Evolutionary conservation across 2,329 filamentous ascomycete genomes (phyloP).

Genomic region (Metarhizium guizhouense): DNA sequence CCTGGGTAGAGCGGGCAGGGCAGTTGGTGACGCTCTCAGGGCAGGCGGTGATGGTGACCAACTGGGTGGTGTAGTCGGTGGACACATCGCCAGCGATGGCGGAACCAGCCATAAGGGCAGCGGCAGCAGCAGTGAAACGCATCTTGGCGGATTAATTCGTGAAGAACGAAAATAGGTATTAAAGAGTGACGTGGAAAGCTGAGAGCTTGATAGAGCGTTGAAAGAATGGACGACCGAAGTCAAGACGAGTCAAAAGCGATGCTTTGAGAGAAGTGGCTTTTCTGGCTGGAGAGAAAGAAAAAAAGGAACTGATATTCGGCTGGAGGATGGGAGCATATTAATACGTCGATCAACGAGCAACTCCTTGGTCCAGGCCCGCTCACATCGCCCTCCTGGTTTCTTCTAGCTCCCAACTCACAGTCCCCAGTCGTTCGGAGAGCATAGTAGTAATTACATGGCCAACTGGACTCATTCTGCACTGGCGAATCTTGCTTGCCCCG

Average conservation of each 20-base stretch:
- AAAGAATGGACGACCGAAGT: conserved; percentile 53
- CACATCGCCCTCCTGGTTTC: background rate
- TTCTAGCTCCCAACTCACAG: no score
- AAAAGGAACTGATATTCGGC: conserved; percentile 11
- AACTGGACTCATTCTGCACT: background rate
- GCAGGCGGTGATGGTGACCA: conserved; percentile 55
- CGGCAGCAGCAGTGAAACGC: conserved; percentile 45
- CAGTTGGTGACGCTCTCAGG: conserved; percentile 52
- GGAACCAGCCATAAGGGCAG: conserved; percentile 7
- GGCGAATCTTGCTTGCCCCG: conserved; percentile 6
- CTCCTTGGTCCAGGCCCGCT: background rate
- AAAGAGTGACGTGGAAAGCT: conserved; percentile 22
- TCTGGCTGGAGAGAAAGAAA: conserved; percentile 30
- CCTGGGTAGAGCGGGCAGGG: conserved; percentile 33
- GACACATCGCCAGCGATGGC: conserved; percentile 22
- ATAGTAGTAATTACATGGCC: background rate
- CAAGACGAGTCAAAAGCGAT: conserved; percentile 35
- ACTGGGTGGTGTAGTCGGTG: conserved; percentile 48
- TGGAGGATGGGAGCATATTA: conserved; percentile 36
- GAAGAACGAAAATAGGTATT: conserved; percentile 21
- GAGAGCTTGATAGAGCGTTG: conserved; percentile 23
- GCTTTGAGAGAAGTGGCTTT: conserved; percentile 30
- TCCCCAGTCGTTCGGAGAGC: no score
- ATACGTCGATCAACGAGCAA: conserved; percentile 21
- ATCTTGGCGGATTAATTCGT: conserved; percentile 41